Conservation (phyloP, 2,329 filamentous ascomycete species). For the Teratosphaeria destructans region DNA sequence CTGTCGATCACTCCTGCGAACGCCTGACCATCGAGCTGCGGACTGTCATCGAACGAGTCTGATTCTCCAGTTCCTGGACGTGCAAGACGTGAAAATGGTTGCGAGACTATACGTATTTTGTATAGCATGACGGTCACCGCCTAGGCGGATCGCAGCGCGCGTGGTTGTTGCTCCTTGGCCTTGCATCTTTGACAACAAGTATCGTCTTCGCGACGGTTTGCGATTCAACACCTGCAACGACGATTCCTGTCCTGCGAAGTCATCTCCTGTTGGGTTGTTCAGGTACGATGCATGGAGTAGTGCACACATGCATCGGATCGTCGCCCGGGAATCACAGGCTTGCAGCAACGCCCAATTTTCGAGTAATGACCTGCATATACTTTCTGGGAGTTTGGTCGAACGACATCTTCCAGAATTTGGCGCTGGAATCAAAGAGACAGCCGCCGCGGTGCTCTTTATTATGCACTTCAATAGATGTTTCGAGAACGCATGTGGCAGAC, state of each 20-base stretch:
- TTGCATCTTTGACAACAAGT: not conserved
- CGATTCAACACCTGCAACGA: not conserved
- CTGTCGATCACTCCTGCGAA: not conserved
- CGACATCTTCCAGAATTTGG: not conserved
- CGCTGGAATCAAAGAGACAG: not conserved
- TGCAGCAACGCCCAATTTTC: not conserved
- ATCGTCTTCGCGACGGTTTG: not conserved
- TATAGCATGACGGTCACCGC: not conserved
- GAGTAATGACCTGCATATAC: not conserved
- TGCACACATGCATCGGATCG: not conserved
- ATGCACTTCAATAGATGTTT: too few species aligned
- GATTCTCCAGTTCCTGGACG: not conserved
- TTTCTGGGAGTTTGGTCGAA: not conserved
- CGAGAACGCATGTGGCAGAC: too few species aligned
- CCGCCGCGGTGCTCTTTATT: too few species aligned
- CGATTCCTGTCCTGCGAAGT: not conserved
- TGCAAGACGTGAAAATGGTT: not conserved
- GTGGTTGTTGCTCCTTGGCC: not conserved
- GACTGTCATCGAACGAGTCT: not conserved
- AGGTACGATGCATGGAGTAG: not conserved
- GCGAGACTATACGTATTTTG: not conserved
- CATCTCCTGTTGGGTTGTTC: not conserved
- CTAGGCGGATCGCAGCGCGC: not conserved
- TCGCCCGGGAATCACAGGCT: not conserved
- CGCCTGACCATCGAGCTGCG: not conserved